Evolutionary conservation across 495 filamentous ascomycete species (phyloP), one percentile per base, ranked within the genome.

Genomic region (Acidomyces sp.): DNA sequence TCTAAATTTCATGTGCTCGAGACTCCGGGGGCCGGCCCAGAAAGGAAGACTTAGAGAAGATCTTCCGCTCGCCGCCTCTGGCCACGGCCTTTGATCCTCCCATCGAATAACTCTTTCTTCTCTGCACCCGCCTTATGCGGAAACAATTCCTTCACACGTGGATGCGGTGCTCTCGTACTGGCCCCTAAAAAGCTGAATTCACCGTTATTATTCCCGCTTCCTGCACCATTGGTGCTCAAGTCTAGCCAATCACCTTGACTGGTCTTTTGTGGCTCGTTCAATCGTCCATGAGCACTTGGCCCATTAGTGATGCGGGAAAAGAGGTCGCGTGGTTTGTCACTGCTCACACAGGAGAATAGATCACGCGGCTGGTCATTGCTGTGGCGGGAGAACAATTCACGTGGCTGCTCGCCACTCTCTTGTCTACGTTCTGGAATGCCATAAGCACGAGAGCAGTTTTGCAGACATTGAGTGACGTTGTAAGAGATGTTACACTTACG

Each of bases 51-150:
- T 33, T 43, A 43, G 32, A 36, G 19, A 4, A 45, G 21, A 17
- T 45, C 42, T 18, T 45, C 42, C 29, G 42, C 42, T 23, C 37
- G 12, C 31, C 49, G 16, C 22, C 37, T 34, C 35, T 39, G 45
- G 6, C 52, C 52, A 25, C 54, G 37, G 6, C 54, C 54, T 30
- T 54, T 56, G 33, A 54, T 54, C 40, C 51, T 43, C 38, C 47
- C 48, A 5, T 34, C 52, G 22, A 57, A 55, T n/a, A 57, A 41
- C 24, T 57, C 52, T 26, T 45, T 47, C 4, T 43, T 46, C 2
- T 28, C 22, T 37, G 25, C 20, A 23, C 46, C 51, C 17, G 44
- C 36, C 37, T 55, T 55, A 27, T 37, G 22, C 15, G 50, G 50
- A 23, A 55, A 55, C 10, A 55, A 39, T 27, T 57, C 55, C 40